These are phyloP conservation scores for Steccherinum ochraceum DNA, from an alignment of 768 basidiomycete genomes.

Conservation along the genomic window DNA sequence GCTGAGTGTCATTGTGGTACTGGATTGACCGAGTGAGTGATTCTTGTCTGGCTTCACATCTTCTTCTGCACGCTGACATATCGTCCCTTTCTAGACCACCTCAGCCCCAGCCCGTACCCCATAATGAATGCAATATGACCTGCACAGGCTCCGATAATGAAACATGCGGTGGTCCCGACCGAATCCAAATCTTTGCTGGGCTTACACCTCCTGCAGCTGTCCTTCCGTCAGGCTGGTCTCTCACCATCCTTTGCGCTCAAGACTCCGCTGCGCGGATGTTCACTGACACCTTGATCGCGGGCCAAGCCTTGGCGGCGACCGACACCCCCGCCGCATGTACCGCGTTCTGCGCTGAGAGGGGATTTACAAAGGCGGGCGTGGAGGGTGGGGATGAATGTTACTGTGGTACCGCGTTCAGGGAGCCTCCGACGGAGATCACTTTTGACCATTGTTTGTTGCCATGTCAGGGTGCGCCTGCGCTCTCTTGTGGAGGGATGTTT, in stretches of 20 bases:
- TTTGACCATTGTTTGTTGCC: conserved; percentile 14
- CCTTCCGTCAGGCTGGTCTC: neutral
- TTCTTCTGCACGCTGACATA: neutral
- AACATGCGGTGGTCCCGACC: conserved; percentile 16
- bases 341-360: conserved; percentile 9
- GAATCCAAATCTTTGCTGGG: conserved; percentile 13
- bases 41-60: too few species aligned
- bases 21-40: conserved; percentile 8
- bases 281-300: neutral
- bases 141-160: conserved; percentile 11
- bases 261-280: neutral
- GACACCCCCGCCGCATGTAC: conserved; percentile 15
- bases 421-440: conserved; percentile 1
- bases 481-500: conserved; percentile 16
- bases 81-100: neutral
- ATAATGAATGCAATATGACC: conserved; percentile 15
- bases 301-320: neutral
- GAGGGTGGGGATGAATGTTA: conserved; percentile 20
- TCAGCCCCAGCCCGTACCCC: conserved; percentile 6
- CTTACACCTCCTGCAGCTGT: neutral
- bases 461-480: conserved; percentile 11
- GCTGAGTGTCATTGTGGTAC: conserved; percentile 21
- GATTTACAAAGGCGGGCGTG: conserved; percentile 18
- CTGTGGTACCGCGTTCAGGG: conserved; percentile 10
- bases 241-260: neutral